Evolutionary conservation across 768 basidiomycete genomes (phyloP), one percentile per base, ranked within the genome.

Genomic region (Mycena vitilis): DNA sequence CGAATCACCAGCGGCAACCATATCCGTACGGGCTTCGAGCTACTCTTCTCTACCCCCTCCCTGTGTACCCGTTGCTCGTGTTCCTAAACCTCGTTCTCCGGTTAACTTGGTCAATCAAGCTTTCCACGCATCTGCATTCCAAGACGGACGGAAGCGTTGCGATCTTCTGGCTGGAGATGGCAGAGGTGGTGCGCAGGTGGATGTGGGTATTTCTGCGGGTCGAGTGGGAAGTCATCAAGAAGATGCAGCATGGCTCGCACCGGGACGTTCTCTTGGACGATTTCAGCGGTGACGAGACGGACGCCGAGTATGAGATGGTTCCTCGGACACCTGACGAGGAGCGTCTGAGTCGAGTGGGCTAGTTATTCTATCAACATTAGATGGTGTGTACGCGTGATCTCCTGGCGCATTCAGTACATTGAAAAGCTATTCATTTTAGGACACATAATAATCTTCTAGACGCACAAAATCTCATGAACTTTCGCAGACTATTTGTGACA

Each of bases 161-260:
- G 22, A 94, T 97, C 48, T 98, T 99, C 80, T 88, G 91, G 85
- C 87, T 99, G 60, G 96, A 99, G 80, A 85, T 93, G 49, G 89
- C 96, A 38, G 98, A 99, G 80, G 81, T 99, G 37, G 76, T 95
- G 42, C 85, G 98, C 70, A 81, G 98, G 73, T 99, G 98, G 98
- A 87, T 98, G 83, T 99, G 98, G 98, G 95, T 98, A 34, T 99
- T 98, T 80, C 79, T 99, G 70, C 89, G 98, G 44, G 89, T 99
- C 48, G 98, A 99, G 80, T 99, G 97, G 98, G 97, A 99, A 81
- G 86, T 91, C 11, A 88, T 95, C 57, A 94, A 88, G 80, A 84
- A 81, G 73, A 73, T 76, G 38, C 77, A 78, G 48, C 81, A 82
- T 47, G 77, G 73, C 54, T 58, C 65, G 40, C 60, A 57, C 30